A percentile compares a stretch with the other conserved stretches of the same genome.
phyloP scores from a whole-genome alignment of 805 yeast species.

The Candida tallmaniae region DNA sequence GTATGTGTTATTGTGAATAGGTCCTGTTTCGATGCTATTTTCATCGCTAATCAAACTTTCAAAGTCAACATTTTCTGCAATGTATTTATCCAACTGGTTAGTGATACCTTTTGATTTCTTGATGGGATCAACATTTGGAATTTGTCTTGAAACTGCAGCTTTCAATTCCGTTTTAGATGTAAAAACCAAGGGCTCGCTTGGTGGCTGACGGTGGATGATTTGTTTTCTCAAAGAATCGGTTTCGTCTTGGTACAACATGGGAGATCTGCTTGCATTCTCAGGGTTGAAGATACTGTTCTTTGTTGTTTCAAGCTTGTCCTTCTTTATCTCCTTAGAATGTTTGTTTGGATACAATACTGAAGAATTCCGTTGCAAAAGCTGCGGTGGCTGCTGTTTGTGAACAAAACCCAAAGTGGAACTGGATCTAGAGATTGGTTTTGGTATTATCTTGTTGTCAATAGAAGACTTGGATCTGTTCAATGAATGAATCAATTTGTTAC shows the following conservation, averaged over 20 bases:
- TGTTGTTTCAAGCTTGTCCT: slow-evolving; percentile 4
- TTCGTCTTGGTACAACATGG: slow-evolving; percentile 17
- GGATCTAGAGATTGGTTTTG: slow-evolving; percentile 22
- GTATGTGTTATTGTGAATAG: not conserved
- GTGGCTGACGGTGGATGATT: slow-evolving; percentile 2
- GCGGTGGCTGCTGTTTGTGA: slow-evolving; percentile 9
- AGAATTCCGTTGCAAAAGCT: not conserved
- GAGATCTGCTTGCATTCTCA: slow-evolving; percentile 16
- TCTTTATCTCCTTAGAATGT: not conserved
- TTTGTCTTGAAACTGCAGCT: slow-evolving; percentile 1
- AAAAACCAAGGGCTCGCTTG: slow-evolving; percentile 2
- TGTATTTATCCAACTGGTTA: slow-evolving; percentile 17
- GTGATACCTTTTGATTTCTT: slow-evolving; percentile 9
- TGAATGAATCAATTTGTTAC: slow-evolving; percentile 21
- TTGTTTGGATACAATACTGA: not conserved
- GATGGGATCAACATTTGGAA: slow-evolving; percentile 11
- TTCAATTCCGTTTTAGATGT: slow-evolving; percentile 2
- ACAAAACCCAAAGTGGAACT: slow-evolving; percentile 35
- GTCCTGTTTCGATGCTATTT: slow-evolving; percentile 13
- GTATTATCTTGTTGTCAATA: slow-evolving; percentile 5
- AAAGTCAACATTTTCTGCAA: slow-evolving; percentile 1
- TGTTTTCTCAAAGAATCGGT: slow-evolving; percentile 24
- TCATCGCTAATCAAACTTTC: slow-evolving; percentile 18
- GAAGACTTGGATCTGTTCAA: slow-evolving; percentile 29
- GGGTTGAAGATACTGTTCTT: slow-evolving; percentile 13